These are phyloP conservation scores for Platismatia glauca DNA, from an alignment of 495 filamentous ascomycete genomes.

Conservation along the genomic window DNA sequence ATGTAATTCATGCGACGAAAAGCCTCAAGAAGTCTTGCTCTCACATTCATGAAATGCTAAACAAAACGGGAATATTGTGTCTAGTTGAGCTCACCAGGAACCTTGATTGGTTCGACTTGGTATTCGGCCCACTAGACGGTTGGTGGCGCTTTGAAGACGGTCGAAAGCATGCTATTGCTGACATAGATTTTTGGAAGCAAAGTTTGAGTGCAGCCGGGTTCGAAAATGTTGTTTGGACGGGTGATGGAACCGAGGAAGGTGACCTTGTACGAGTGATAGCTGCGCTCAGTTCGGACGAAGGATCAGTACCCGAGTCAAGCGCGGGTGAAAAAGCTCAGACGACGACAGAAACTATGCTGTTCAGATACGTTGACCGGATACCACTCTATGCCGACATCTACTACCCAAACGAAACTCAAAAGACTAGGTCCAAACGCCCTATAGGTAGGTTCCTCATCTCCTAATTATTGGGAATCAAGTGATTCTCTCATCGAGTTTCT, in stretches of 20 bases:
- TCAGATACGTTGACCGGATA: conserved; percentile 24
- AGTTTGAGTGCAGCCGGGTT: conserved; percentile 29
- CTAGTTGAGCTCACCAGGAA: conserved; percentile 39
- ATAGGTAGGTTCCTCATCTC: not conserved
- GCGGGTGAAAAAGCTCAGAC: conserved; percentile 9
- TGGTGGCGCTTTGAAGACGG: conserved; percentile 44
- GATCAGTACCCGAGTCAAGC: too few species aligned
- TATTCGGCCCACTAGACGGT: conserved; percentile 42
- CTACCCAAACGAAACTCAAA: conserved; percentile 27
- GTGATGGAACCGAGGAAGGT: conserved; percentile 26
- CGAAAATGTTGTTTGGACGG: conserved; percentile 31
- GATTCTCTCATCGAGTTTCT: too few species aligned
- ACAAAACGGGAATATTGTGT: conserved; percentile 34
- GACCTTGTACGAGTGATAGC: conserved; percentile 25
- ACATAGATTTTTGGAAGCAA: conserved; percentile 28
- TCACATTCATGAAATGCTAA: conserved; percentile 32
- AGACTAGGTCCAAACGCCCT: not conserved
- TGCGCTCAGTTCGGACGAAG: too few species aligned
- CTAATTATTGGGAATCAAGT: too few species aligned
- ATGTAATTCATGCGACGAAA: conserved; percentile 41
- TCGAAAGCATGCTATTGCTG: conserved; percentile 30
- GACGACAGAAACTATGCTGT: conserved; percentile 30
- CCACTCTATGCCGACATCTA: conserved; percentile 38
- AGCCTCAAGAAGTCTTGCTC: conserved; percentile 25
- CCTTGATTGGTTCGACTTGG: conserved; percentile 35